Percentiles rank a stretch among this genome's conserved stretches.
These are phyloP conservation scores for Sistotremastrum niveocremeum DNA, from an alignment of 768 basidiomycete genomes.

Conservation along the genomic window DNA sequence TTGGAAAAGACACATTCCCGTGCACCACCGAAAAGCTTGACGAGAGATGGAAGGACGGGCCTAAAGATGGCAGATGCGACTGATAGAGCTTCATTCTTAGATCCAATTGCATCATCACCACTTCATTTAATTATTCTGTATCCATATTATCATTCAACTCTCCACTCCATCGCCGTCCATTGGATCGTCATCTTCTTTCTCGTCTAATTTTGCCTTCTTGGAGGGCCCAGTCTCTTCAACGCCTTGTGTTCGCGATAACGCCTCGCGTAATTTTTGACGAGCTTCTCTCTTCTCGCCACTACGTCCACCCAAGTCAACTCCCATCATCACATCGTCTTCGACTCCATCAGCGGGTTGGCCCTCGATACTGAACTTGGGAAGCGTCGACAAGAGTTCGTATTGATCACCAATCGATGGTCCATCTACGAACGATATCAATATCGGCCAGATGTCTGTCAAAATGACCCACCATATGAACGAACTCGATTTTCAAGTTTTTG, in stretches of 20 bases:
- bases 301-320: no score
- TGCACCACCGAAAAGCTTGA: conserved; percentile 54
- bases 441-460: neutral
- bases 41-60: conserved; percentile 89
- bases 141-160: neutral
- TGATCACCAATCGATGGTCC: conserved; percentile 8
- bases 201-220: conserved; percentile 2
- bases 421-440: conserved; percentile 2
- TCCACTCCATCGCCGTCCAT: neutral
- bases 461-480: neutral
- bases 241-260: neutral
- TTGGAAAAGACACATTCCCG: conserved; percentile 77
- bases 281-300: neutral
- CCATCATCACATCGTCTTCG: conserved; percentile 1
- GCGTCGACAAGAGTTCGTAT: conserved; percentile 8
- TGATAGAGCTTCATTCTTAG: conserved; percentile 14
- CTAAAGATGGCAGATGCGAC: conserved; percentile 79
- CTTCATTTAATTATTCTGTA: neutral
- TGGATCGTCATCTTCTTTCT: neutral
- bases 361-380: conserved; percentile 8
- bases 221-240: neutral
- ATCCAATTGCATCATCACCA: neutral
- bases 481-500: neutral
- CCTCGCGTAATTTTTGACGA: conserved; percentile 1
- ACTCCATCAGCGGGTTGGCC: conserved; percentile 6